Evolutionary conservation across 495 filamentous ascomycete genomes (phyloP).

Genomic region (Hypoxylon lenormandii): DNA sequence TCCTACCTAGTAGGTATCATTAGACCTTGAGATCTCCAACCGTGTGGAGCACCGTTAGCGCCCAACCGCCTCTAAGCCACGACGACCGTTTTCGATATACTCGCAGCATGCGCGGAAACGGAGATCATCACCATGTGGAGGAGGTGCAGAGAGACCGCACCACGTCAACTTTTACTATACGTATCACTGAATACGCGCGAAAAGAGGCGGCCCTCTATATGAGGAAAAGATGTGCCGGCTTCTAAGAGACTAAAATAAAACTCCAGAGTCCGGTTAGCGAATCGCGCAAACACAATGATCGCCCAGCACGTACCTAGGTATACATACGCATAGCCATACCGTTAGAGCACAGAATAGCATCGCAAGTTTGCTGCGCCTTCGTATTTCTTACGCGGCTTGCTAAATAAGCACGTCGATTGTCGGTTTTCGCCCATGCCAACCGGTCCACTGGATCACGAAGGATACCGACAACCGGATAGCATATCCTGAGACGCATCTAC

Average conservation of each 20-base stretch:
- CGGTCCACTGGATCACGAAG: constrained; percentile 7
- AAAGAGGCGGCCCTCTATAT: neutral
- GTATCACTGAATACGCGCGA: constrained; percentile 8
- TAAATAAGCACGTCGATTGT: constrained; percentile 2
- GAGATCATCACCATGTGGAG: constrained; percentile 24
- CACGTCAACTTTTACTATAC: constrained; percentile 8
- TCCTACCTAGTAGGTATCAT: too few species aligned
- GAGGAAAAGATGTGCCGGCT: neutral
- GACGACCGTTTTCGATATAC: constrained; percentile 4
- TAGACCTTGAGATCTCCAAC: neutral
- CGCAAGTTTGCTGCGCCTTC: constrained; percentile 18
- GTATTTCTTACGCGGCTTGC: constrained; percentile 33
- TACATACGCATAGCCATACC: neutral
- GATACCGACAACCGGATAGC: constrained; percentile 14
- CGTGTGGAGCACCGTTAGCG: constrained; percentile 10
- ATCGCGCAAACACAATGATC: neutral
- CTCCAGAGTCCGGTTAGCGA: constrained; percentile 29
- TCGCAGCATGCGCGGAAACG: constrained; percentile 17
- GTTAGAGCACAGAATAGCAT: neutral
- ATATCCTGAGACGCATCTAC: constrained; percentile 19
- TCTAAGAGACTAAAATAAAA: constrained; percentile 1
- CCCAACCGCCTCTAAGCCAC: constrained; percentile 2
- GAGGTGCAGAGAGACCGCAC: constrained; percentile 6
- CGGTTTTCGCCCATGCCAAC: constrained; percentile 13
- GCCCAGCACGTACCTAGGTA: neutral